Evolutionary conservation across 2,329 filamentous ascomycete species (phyloP).

Genomic region (Claviceps sp.): DNA sequence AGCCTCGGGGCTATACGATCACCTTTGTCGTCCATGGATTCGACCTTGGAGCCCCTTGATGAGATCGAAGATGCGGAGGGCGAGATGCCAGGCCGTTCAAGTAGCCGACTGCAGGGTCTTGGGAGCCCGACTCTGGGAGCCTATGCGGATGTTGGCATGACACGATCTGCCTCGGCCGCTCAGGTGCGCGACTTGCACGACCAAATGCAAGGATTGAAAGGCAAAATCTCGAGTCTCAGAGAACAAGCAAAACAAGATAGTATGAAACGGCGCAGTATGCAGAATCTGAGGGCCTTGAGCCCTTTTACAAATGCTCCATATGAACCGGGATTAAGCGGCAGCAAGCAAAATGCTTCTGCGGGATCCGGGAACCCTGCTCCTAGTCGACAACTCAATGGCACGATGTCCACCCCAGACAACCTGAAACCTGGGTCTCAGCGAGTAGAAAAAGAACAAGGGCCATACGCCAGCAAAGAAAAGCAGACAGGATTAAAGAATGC

Average conservation of each 20-base stretch:
- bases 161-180: conserved; percentile 57
- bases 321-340: conserved; percentile 14
- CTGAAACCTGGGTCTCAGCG: background rate
- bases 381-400: background rate
- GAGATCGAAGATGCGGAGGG: conserved; percentile 30
- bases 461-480: conserved; percentile 5
- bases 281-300: conserved; percentile 61
- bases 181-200: conserved; percentile 64
- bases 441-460: background rate
- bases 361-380: conserved; percentile 6
- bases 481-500: background rate
- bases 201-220: conserved; percentile 75
- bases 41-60: conserved; percentile 35
- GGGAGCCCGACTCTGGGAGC: conserved; percentile 33
- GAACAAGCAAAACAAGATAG: conserved; percentile 69
- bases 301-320: conserved; percentile 58
- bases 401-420: background rate
- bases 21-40: conserved; percentile 27
- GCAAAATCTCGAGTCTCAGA: conserved; percentile 68
- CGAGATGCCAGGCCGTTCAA: conserved; percentile 16
- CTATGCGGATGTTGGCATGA: conserved; percentile 34
- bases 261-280: conserved; percentile 61
- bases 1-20: conserved; percentile 17
- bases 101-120: conserved; percentile 22
- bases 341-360: conserved; percentile 7